A percentile compares a stretch with the other conserved stretches of the same genome.
phyloP scores from a whole-genome alignment of 2,329 filamentous ascomycete genomes.

The Stagonosporopsis chrysanthemi region DNA sequence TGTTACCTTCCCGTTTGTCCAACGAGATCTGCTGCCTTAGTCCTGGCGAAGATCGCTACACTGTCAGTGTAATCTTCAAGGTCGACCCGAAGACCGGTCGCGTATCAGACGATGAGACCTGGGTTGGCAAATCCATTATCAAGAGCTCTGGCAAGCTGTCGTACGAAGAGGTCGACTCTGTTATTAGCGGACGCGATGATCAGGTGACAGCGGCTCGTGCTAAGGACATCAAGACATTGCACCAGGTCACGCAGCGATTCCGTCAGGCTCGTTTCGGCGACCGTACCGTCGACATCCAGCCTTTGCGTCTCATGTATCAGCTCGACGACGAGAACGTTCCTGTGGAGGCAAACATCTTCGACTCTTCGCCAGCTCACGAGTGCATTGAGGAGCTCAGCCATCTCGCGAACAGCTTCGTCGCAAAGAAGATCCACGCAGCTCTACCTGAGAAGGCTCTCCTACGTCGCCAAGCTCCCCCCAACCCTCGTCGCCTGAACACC shows the following conservation, averaged over 20 bases:
- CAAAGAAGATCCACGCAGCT: conserved; percentile 78
- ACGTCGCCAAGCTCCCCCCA: conserved; percentile 84
- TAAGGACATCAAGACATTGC: conserved; percentile 81
- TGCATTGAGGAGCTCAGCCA: conserved; percentile 94
- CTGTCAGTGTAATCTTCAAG: conserved; percentile 91
- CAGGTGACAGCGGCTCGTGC: conserved; percentile 70
- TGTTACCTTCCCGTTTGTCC: conserved; percentile 86
- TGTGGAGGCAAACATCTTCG: conserved; percentile 94
- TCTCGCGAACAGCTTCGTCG: conserved; percentile 89
- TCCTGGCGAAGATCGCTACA: conserved; percentile 87
- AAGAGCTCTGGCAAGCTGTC: conserved; percentile 88
- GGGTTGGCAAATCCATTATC: conserved; percentile 92
- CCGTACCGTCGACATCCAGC: conserved; percentile 78
- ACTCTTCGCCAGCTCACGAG: conserved; percentile 87
- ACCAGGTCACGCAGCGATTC: conserved; percentile 86
- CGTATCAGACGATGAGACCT: conserved; percentile 84
- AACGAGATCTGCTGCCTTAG: conserved; percentile 86
- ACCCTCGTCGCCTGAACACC: conserved; percentile 84
- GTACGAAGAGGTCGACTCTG: conserved; percentile 84
- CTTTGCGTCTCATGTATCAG: conserved; percentile 88
- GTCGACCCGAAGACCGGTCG: conserved; percentile 81
- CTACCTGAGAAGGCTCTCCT: conserved; percentile 93
- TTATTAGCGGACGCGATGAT: conserved; percentile 73
- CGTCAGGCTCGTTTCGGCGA: conserved; percentile 85
- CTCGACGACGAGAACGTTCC: conserved; percentile 98